A percentile compares a stretch with the other conserved stretches of the same genome.
Conservation (phyloP, 371 early-diverging fungal genomes). For the Synchytrium microbalum region DNA sequence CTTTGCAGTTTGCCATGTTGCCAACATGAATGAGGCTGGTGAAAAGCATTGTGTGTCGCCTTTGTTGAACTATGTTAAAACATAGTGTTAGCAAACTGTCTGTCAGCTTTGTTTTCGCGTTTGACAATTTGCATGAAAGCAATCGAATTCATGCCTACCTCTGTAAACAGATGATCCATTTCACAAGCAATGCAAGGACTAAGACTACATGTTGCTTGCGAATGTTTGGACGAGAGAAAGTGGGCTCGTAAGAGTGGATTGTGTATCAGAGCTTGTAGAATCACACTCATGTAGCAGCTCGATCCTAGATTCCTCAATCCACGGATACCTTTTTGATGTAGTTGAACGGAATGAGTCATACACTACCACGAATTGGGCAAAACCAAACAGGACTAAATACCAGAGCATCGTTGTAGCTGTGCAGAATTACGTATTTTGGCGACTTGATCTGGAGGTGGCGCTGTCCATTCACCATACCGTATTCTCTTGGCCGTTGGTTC, state of each 20-base stretch:
- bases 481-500: conserved; percentile 43
- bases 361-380: neutral
- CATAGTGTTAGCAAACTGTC: conserved; percentile 2
- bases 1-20: conserved; percentile 80
- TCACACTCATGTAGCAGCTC: conserved; percentile 91
- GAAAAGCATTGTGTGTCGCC: conserved; percentile 67
- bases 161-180: conserved; percentile 69
- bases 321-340: conserved; percentile 53
- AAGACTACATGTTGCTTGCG: conserved; percentile 50
- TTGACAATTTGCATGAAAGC: neutral
- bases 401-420: conserved; percentile 25
- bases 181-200: conserved; percentile 85
- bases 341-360: neutral
- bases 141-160: conserved; percentile 28
- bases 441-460: conserved; percentile 47
- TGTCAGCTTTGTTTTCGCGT: too few relatives aligned
- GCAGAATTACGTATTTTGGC: conserved; percentile 41
- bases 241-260: conserved; percentile 81
- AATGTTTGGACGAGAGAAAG: conserved; percentile 82
- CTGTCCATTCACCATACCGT: conserved; percentile 34
- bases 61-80: conserved; percentile 51
- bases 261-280: conserved; percentile 85
- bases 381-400: conserved; percentile 3
- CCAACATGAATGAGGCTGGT: conserved; percentile 71
- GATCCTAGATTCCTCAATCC: conserved; percentile 89